phyloP scores from a whole-genome alignment of 2,329 filamentous ascomycete genomes.

The Sclerotinia spermophila region DNA sequence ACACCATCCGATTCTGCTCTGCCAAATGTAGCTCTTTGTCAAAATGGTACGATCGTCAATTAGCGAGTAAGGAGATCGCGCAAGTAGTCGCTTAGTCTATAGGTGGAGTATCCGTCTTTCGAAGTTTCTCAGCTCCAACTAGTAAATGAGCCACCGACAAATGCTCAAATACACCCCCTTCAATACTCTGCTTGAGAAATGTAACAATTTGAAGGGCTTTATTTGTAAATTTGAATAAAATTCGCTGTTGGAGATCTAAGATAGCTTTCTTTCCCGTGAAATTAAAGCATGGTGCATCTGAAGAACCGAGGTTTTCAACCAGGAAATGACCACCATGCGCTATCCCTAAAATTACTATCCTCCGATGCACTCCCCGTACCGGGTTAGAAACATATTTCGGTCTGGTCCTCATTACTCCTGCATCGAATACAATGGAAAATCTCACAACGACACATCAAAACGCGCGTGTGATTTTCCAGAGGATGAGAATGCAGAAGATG shows the following conservation, averaged over 20 bases:
- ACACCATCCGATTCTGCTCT: slow-evolving; percentile 37
- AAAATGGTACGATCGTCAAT: slow-evolving; percentile 54
- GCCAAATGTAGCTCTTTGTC: slow-evolving; percentile 36
- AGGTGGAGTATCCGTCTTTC: slow-evolving; percentile 20
- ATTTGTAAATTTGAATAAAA: slow-evolving; percentile 32
- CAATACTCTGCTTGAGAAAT: slow-evolving; percentile 27
- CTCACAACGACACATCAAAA: slow-evolving; percentile 29
- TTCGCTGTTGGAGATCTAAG: slow-evolving; percentile 36
- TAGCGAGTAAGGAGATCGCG: slow-evolving; percentile 44
- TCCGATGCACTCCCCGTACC: too few species aligned
- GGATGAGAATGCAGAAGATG: slow-evolving; percentile 28
- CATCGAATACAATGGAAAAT: slow-evolving; percentile 46
- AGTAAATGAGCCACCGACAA: slow-evolving; percentile 48
- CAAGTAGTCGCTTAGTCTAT: slow-evolving; percentile 31
- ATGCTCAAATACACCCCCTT: slow-evolving; percentile 42
- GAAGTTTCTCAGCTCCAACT: slow-evolving; percentile 20
- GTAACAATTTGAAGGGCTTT: slow-evolving; percentile 34
- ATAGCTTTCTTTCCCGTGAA: slow-evolving; percentile 27
- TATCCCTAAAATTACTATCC: too few species aligned
- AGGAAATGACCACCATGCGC: too few species aligned
- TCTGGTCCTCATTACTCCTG: too few species aligned
- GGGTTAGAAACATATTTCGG: too few species aligned
- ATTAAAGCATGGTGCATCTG: too few species aligned
- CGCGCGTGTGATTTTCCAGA: slow-evolving; percentile 30
- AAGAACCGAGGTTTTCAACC: too few species aligned